phyloP scores from a whole-genome alignment of 1,284 basidiomycete species.

The Vanrija sp. region DNA sequence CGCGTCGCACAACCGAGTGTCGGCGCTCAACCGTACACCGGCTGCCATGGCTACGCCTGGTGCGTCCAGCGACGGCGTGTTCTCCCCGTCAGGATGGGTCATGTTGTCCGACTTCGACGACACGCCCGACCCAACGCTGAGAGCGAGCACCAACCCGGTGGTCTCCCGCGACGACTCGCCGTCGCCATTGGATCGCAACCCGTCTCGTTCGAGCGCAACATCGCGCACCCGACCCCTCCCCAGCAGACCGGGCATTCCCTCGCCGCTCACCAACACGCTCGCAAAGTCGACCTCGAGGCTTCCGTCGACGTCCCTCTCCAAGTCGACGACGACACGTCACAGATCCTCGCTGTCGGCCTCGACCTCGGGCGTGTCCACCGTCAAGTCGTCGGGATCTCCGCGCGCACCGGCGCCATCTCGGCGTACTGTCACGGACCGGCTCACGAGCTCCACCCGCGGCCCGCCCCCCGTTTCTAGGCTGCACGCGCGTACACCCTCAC shows the following conservation, averaged over 20 bases:
- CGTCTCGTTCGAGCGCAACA: conserved; percentile 1
- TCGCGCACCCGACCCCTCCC: conserved; percentile 28
- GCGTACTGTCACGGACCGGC: too few relatives aligned
- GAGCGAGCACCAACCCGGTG: not conserved
- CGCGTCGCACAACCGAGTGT: conserved; percentile 1
- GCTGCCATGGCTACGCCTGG: conserved; percentile 10
- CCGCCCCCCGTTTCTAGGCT: not conserved
- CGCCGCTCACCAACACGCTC: conserved; percentile 28
- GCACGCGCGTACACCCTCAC: conserved; percentile 1
- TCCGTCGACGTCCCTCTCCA: too few relatives aligned
- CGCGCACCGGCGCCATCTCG: too few relatives aligned
- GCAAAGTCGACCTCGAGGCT: not conserved
- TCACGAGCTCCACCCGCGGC: too few relatives aligned
- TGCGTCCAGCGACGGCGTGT: conserved; percentile 10
- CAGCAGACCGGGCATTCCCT: conserved; percentile 41
- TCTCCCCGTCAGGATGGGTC: conserved; percentile 43
- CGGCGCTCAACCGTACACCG: conserved; percentile 4
- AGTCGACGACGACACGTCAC: too few relatives aligned
- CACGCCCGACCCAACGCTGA: conserved; percentile 19
- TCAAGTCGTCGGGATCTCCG: too few relatives aligned
- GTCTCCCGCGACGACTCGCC: conserved; percentile 15
- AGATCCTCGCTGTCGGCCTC: too few relatives aligned
- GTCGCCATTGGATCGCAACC: conserved; percentile 22
- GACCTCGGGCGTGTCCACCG: too few relatives aligned
- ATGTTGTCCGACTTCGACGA: conserved; percentile 36